Evolutionary conservation across 108 stramenopile genomes (phyloP), one percentile per base, ranked within the genome.

Genomic region (Cyclotella choctawhatcheeana): DNA sequence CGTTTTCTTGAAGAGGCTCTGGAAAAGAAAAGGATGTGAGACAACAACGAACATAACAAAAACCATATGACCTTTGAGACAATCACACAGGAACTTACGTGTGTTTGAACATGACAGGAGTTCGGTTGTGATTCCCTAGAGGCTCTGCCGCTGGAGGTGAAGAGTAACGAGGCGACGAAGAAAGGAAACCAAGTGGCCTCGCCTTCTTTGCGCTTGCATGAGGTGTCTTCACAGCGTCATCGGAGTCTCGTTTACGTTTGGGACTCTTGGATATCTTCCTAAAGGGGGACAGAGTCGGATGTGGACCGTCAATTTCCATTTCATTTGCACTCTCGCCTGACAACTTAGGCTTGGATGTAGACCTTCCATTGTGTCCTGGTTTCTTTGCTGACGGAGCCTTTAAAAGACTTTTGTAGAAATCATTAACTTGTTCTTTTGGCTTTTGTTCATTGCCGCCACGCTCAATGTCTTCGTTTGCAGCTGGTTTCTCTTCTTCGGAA

Each of bases 61-160:
- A n/a, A n/a, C n/a, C n/a, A n/a, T n/a, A n/a, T n/a, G n/a, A n/a
- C n/a, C n/a, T n/a, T n/a, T n/a, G n/a, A n/a, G n/a, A n/a, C n/a
- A n/a, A n/a, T n/a, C n/a, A n/a, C 5, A 31, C 35, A 33, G 37
- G 24, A n/a, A 67, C 69, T 71, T 22, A 71, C 69, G 63, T 64
- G 26, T 74, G 63, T 31, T 74, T 74, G 53, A 74, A 55, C 44
- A 53, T 43, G 13, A 74, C 56, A 20, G 73, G 64, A 55, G 73
- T 65, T 30, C 69, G 17, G 31, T 45, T 74, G 43, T 58, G 26
- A 26, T 52, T 53, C 20, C 61, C 27, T 5, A 29, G 44, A 47
- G 73, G 63, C n/a, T 52, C 47, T 48, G n/a, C 59, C 0, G 50
- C 26, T 25, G 26, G 27, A 37, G 67, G 67, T 2, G 67, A 31